Evolutionary conservation across 176 grass and related monocot species (phyloP).

Genomic region (Oryza meyeriana): DNA sequence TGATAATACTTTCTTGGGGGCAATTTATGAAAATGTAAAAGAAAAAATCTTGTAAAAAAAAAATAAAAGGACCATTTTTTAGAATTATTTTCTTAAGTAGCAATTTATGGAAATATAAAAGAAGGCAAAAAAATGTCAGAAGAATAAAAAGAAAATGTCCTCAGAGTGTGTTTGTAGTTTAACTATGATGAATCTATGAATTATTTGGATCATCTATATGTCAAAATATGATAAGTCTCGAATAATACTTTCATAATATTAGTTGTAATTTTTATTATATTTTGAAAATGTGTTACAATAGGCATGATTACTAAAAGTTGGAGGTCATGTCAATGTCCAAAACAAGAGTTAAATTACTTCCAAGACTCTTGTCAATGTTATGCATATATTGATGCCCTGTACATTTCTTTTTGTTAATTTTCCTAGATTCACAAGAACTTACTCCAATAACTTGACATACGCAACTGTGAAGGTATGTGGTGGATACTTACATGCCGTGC

Average conservation of each 20-base stretch:
- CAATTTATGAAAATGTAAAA: no score
- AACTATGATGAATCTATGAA: neutral
- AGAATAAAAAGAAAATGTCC: neutral
- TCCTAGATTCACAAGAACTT: slow-evolving; percentile 53
- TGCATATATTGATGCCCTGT: neutral
- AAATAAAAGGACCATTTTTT: no score
- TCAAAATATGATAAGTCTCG: neutral
- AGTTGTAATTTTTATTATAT: no score
- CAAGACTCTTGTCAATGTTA: neutral
- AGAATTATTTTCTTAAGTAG: no score
- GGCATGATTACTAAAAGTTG: neutral
- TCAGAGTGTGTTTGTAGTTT: neutral
- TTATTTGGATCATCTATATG: neutral
- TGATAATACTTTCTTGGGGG: no score
- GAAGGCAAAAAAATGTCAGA: no score
- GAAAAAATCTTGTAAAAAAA: no score
- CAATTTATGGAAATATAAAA: no score
- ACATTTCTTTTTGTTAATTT: neutral
- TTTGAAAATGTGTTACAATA: neutral
- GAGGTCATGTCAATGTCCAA: no score
- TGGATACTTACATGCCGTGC: neutral
- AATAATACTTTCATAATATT: neutral
- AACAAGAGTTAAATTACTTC: no score
- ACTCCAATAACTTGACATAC: slow-evolving; percentile 63
- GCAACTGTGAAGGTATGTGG: slow-evolving; percentile 68